These are phyloP conservation scores for Trypanosoma lewisi DNA, from an alignment of 208 protist species.

Conservation along the genomic window DNA sequence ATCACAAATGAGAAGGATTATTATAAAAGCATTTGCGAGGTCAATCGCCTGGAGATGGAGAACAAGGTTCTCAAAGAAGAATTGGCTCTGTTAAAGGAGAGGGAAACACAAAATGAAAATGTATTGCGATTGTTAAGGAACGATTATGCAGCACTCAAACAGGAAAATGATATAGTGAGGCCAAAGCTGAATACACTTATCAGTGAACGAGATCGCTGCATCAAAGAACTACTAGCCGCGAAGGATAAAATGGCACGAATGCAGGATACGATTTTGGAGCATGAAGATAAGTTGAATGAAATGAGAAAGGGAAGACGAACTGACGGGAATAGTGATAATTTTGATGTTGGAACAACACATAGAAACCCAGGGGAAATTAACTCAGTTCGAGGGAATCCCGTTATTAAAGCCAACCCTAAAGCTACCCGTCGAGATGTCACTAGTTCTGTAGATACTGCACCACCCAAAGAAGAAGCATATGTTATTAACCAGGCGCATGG, in stretches of 20 bases:
- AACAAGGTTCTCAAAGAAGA: slow-evolving; percentile 21
- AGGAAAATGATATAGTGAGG: slow-evolving; percentile 53
- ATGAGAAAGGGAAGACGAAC: slow-evolving; percentile 15
- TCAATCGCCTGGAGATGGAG: slow-evolving; percentile 25
- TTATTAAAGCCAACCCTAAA: background rate
- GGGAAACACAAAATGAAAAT: slow-evolving; percentile 40
- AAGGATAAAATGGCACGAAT: slow-evolving; percentile 38
- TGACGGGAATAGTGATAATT: background rate
- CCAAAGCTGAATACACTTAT: slow-evolving; percentile 20
- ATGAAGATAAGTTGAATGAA: slow-evolving; percentile 36
- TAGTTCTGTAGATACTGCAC: background rate
- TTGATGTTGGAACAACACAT: background rate
- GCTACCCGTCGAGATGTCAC: slow-evolving; percentile 11
- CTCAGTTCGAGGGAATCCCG: background rate
- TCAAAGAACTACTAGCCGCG: slow-evolving; percentile 33
- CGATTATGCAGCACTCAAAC: slow-evolving; percentile 57
- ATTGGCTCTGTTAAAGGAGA: slow-evolving; percentile 17
- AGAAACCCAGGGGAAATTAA: background rate
- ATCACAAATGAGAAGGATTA: slow-evolving; percentile 51
- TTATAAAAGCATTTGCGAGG: slow-evolving; percentile 45
- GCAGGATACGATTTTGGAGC: slow-evolving; percentile 36
- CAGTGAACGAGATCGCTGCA: slow-evolving; percentile 37
- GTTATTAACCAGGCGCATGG: slow-evolving; percentile 40
- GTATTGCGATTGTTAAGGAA: slow-evolving; percentile 56
- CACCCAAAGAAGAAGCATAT: slow-evolving; percentile 25